Evolutionary conservation across 805 yeast species (phyloP).

Genomic region (Scheffersomyces spartinae): DNA sequence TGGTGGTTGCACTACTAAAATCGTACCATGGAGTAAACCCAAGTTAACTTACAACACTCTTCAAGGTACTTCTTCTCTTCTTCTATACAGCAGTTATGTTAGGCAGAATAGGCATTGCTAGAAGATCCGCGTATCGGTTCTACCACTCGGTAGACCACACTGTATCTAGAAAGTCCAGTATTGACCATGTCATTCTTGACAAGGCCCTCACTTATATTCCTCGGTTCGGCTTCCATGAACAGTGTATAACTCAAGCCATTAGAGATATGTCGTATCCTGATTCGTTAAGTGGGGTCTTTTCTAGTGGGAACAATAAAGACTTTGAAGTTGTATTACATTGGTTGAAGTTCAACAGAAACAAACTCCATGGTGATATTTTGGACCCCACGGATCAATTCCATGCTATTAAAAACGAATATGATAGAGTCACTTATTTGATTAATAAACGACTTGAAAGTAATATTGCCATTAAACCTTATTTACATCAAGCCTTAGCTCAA

Average conservation of each 20-base stretch:
- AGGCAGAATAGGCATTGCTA: conserved; percentile 22
- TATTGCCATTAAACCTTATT: conserved; percentile 29
- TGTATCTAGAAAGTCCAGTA: conserved; percentile 20
- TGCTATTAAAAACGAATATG: conserved; percentile 1
- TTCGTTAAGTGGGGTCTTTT: conserved; percentile 28
- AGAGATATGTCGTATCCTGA: conserved; percentile 30
- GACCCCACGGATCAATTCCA: conserved; percentile 14
- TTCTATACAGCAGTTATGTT: conserved; percentile 6
- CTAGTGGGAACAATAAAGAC: conserved; percentile 22
- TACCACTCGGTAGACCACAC: conserved; percentile 21
- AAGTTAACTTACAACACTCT: too few species aligned
- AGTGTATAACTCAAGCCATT: conserved; percentile 33
- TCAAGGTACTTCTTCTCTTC: background rate
- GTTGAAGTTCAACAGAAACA: conserved; percentile 31
- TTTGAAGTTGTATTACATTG: conserved; percentile 35
- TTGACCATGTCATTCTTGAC: conserved; percentile 31
- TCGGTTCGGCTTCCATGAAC: conserved; percentile 28
- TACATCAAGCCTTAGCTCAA: conserved; percentile 43
- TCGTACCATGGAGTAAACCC: too few species aligned
- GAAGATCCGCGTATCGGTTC: conserved; percentile 31
- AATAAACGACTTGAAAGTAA: conserved; percentile 41
- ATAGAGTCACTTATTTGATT: conserved; percentile 19
- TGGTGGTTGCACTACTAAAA: too few species aligned
- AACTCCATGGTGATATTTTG: conserved; percentile 17
- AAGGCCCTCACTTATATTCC: conserved; percentile 29